phyloP scores from a whole-genome alignment of 208 protist species.

The Trypanosoma conorhini region DNA sequence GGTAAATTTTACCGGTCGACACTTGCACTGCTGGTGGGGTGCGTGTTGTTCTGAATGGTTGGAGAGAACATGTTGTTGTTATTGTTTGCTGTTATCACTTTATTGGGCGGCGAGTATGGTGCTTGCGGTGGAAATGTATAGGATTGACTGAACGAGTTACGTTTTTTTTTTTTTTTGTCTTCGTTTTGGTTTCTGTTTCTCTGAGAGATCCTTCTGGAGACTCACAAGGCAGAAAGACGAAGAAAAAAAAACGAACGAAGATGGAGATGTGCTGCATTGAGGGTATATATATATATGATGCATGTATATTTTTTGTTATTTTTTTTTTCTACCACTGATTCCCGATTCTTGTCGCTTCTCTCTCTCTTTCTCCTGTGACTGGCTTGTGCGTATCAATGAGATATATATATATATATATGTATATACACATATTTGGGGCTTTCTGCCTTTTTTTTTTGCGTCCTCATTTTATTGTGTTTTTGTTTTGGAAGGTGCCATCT shows the following conservation, averaged over 20 bases:
- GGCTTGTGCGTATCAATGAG: too few relatives aligned
- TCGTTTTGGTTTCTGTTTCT: background rate
- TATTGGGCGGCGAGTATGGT: background rate
- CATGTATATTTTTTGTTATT: too few relatives aligned
- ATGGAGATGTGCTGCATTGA: background rate
- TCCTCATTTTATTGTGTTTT: conserved; percentile 4
- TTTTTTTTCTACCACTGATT: too few relatives aligned
- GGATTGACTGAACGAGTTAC: background rate
- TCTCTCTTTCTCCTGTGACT: too few relatives aligned
- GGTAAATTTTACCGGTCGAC: background rate
- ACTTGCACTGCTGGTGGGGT: background rate
- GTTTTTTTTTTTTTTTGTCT: too few relatives aligned
- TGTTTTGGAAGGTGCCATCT: background rate
- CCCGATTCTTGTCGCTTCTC: too few relatives aligned
- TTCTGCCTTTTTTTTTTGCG: conserved; percentile 10
- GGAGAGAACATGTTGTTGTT: background rate
- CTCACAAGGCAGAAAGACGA: too few relatives aligned
- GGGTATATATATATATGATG: conserved; percentile 6
- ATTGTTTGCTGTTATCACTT: background rate
- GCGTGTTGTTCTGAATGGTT: background rate
- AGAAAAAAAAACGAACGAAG: background rate
- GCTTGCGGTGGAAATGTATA: conserved; percentile 1
- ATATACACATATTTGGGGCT: background rate
- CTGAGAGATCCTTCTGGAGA: conserved; percentile 4
- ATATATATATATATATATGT: conserved; percentile 4